These are phyloP conservation scores for Lipomyces spencermartinsiae DNA, from an alignment of 805 yeast species.

Conservation along the genomic window DNA sequence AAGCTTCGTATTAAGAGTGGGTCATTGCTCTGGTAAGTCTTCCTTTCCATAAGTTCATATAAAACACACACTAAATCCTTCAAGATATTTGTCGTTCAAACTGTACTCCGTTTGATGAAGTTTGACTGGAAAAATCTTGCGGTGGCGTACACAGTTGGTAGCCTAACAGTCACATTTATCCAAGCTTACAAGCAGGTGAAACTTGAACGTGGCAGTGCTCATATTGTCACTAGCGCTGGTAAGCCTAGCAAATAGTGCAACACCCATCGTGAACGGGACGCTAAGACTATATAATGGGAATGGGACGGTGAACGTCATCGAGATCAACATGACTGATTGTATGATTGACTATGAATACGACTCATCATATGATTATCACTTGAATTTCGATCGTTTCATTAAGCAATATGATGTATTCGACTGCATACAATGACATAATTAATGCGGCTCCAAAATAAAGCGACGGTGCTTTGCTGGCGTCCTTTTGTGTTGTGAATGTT, in stretches of 20 bases:
- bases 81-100: slow-evolving; percentile 5
- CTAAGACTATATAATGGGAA: not conserved
- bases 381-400: slow-evolving; percentile 7
- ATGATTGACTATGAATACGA: no score
- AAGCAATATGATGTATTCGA: not conserved
- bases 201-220: slow-evolving; percentile 6
- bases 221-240: slow-evolving; percentile 4
- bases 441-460: slow-evolving; percentile 3
- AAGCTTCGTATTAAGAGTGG: no score
- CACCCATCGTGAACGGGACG: not conserved
- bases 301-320: slow-evolving; percentile 8
- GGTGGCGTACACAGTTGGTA: no score
- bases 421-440: slow-evolving; percentile 2
- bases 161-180: not conserved
- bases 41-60: not conserved
- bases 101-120: not conserved
- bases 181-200: not conserved
- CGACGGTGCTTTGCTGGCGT: slow-evolving; percentile 2
- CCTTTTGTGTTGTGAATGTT: slow-evolving; percentile 1
- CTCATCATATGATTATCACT: slow-evolving; percentile 2
- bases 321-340: no score
- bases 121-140: slow-evolving; percentile 2
- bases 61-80: not conserved
- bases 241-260: slow-evolving; percentile 4
- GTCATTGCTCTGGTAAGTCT: not conserved